phyloP scores from a whole-genome alignment of 129 eudicot species.

The Pittosporum tobira region DNA sequence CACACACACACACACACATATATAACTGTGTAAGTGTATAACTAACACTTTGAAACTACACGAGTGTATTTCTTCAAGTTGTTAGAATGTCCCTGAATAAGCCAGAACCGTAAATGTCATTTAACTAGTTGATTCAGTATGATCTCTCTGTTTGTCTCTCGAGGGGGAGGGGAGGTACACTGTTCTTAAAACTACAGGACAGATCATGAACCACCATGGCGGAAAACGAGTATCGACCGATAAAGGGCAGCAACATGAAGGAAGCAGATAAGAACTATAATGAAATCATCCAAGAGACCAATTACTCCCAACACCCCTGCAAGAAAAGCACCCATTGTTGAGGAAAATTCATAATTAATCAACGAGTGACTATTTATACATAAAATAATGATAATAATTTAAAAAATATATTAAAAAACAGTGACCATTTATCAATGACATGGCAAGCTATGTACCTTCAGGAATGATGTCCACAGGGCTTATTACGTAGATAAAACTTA shows the following conservation, averaged over 20 bases:
- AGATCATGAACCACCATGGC: constrained; percentile 70
- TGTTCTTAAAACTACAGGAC: not conserved
- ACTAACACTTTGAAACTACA: too few species aligned
- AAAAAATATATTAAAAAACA: not conserved
- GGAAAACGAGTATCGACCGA: constrained; percentile 68
- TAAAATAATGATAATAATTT: not conserved
- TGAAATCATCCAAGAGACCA: constrained; percentile 81
- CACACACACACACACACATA: too few species aligned
- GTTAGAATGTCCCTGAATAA: too few species aligned
- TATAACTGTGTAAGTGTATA: too few species aligned
- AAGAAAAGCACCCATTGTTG: not conserved
- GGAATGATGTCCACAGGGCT: constrained; percentile 95
- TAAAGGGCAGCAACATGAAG: constrained; percentile 85
- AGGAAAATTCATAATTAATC: not conserved
- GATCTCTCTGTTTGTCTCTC: too few species aligned
- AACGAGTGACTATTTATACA: not conserved
- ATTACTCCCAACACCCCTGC: constrained; percentile 74
- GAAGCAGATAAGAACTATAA: constrained; percentile 72
- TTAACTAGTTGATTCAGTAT: too few species aligned
- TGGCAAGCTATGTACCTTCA: constrained; percentile 49
- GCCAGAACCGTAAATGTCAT: too few species aligned
- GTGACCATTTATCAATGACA: not conserved
- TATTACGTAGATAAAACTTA: constrained; percentile 64
- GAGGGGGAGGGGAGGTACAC: not conserved
- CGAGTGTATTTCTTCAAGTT: too few species aligned